Evolutionary conservation across 768 basidiomycete genomes (phyloP), one percentile per base, ranked within the genome.

Genomic region (Mycena rebaudengoi): DNA sequence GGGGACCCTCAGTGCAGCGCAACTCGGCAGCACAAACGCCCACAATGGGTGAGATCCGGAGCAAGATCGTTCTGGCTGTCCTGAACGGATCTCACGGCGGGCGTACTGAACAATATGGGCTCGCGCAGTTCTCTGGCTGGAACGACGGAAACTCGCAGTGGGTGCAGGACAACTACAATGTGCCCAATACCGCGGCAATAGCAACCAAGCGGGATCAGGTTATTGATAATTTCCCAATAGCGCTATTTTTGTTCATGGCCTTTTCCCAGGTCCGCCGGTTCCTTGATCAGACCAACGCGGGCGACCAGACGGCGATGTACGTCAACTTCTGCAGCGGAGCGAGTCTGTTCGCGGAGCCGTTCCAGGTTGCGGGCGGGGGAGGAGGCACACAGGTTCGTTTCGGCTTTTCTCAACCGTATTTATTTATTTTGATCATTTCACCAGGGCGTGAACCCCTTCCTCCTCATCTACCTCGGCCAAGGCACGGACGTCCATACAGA

Each of bases 141-240:
- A 61, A 62, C 44, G 60, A 62, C n/a, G 65, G 65, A 5, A n/a
- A 62, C 30, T 61, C 60, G 20, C 6, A 30, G 40, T 66, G n/a
- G 16, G 65, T 66, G 46, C 65, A 66, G 60, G 65, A 66, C 37
- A 62, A 62, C 41, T 66, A 66, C 21, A 58, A 66, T 28, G 65
- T 66, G 3, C 35, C 35, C n/a, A 62, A 66, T 14, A 43, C 43
- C n/a, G 50, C 43, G 6, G 60, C 65, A 13, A 66, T 66, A 28
- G 65, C 65, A 21, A 66, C 65, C 8, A 66, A 66, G 53, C 53
- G 65, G 16, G 65, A 66, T 26, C 65, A 66, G 44, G 64, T 65
- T n/a, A n/a, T n/a, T n/a, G n/a, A 33, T 28, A 56, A 44, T 32
- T 49, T 33, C 10, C 21, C 37, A 32, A 25, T 4, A 20, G 23